Conservation (phyloP, 2,329 filamentous ascomycete species). For the Diaporthe caulivora region DNA sequence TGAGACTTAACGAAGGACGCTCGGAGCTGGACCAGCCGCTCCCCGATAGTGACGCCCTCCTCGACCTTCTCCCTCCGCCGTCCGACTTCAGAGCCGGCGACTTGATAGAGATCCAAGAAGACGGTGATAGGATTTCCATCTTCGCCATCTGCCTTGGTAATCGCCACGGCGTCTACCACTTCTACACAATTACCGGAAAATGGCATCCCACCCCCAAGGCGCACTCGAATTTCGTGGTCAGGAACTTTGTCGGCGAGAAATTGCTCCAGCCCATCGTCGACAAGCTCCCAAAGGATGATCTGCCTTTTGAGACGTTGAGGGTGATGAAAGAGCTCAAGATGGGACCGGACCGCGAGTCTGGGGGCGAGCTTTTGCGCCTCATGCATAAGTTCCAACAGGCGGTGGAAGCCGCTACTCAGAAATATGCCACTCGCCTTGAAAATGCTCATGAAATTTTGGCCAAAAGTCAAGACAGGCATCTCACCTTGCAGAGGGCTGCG, state of each 20-base stretch:
- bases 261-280: constrained; percentile 58
- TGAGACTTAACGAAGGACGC: constrained; percentile 43
- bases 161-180: constrained; percentile 64
- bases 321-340: constrained; percentile 54
- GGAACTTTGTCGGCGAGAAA: constrained; percentile 55
- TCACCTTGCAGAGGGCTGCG: constrained; percentile 66
- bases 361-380: constrained; percentile 57
- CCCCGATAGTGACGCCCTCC: constrained; percentile 53
- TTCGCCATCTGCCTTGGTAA: constrained; percentile 67
- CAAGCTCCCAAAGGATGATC: constrained; percentile 50
- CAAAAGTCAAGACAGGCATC: constrained; percentile 54
- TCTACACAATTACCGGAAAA: constrained; percentile 65
- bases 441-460: constrained; percentile 57
- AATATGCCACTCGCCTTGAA: constrained; percentile 62
- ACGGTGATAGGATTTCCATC: constrained; percentile 54
- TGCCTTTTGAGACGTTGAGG: constrained; percentile 48
- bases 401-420: constrained; percentile 60
- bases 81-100: constrained; percentile 57
- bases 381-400: constrained; percentile 60
- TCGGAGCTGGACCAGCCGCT: constrained; percentile 44
- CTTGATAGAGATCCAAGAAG: constrained; percentile 59
- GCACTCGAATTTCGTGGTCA: constrained; percentile 62
- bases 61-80: constrained; percentile 49
- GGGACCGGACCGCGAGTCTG: constrained; percentile 58
- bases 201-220: constrained; percentile 60